Base-by-base conservation (phyloP, 768 basidiomycete genomes). In the Paxillus rubicundulus region DNA sequence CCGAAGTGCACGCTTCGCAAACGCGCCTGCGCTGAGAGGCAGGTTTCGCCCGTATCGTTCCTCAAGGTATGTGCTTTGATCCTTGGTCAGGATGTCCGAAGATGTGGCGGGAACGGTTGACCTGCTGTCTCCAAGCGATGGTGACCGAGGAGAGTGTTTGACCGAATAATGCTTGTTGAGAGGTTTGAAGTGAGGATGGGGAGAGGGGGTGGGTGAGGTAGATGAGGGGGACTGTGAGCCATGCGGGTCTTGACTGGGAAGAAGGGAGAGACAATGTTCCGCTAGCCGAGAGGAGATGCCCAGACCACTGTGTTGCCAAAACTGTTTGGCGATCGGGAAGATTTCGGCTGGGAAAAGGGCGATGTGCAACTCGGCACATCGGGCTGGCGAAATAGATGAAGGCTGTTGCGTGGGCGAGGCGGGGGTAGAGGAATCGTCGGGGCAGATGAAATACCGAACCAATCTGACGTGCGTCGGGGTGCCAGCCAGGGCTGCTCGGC, bases 241-340 rank as follows among this genome's bases (percentile, higher is more conserved):
- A 41, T 58, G 53, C n/a, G 33, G 34, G 30, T 74, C 73, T 27
- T 79, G 79, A 7, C 47, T 14, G 0, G 84, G 80, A 2, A 94
- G 75, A 60, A 92, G 73, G 27, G 83, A 75, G 39, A 98, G 75
- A 64, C 89, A 93, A 52, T 83, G 77, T 53, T 94, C 92, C 4
- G 93, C 93, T 17, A 88, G 72, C 7, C 96, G 85, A 54, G 90
- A 93, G 3, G 89, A 92, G 37, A 99, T 85, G 1, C 95, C 94
- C 53, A 88, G 73, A 0, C 96, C 96, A 0, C 88, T 84, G 66
- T 98, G 96, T 60, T 98, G 95, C 96, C 96, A 98, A 70, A 95
- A 98, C 67, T 92, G 80, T 66, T 90, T 96, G 8, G 91, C 92
- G 7, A 86, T 66, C 9, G 78, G 62, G 60, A 79, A 85, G 4